Evolutionary conservation across 345 rosid species (phyloP).

Genomic region (Eucalyptus caleyi): DNA sequence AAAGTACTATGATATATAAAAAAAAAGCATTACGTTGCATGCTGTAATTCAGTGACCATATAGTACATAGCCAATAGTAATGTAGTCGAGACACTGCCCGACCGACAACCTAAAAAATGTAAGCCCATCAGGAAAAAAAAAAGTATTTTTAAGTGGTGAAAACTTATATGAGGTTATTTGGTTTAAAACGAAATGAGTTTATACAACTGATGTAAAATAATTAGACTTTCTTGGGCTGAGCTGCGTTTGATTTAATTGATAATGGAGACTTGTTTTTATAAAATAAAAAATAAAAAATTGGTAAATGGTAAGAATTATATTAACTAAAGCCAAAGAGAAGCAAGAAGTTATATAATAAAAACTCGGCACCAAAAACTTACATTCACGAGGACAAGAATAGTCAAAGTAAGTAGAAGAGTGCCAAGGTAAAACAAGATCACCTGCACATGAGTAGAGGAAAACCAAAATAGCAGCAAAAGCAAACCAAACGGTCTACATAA

Average conservation of each 20-base stretch:
- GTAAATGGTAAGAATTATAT: too few species aligned
- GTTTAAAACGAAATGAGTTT: background rate
- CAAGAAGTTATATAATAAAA: too few species aligned
- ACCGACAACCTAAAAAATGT: background rate
- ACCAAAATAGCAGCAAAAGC: too few species aligned
- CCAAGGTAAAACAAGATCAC: too few species aligned
- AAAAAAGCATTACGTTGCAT: background rate
- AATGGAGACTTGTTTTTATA: background rate
- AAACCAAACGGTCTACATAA: too few species aligned
- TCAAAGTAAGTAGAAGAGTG: rapidly evolving
- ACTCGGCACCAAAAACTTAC: too few species aligned
- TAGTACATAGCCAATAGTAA: background rate
- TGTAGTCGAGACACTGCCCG: background rate
- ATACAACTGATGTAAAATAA: background rate
- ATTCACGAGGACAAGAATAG: rapidly evolving
- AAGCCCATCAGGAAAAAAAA: background rate
- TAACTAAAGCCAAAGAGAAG: too few species aligned
- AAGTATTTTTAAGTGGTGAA: background rate
- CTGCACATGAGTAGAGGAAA: too few species aligned
- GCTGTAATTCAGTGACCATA: background rate
- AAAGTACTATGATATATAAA: too few species aligned
- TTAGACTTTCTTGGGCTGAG: background rate
- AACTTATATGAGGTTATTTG: background rate
- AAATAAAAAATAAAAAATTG: too few species aligned
- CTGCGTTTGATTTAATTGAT: background rate